Conservation (phyloP, 208 protist genomes). For the Leishmania amazonensis region DNA sequence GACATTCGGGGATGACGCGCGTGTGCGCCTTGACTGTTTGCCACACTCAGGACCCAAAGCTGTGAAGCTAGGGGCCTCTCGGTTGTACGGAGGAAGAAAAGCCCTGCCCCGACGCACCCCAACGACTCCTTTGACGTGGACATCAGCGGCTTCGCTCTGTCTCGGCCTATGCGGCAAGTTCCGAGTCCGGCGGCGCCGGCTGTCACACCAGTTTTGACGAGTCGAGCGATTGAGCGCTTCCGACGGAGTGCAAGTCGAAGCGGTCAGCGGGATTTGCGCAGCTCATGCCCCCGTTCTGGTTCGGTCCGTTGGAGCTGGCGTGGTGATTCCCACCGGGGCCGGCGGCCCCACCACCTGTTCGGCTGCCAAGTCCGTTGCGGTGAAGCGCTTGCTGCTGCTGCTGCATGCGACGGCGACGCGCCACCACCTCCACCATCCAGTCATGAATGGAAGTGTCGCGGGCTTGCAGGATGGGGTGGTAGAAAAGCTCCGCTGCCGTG, state of each 20-base stretch:
- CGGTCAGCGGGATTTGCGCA: slow-evolving; percentile 3
- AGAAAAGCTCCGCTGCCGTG: slow-evolving; percentile 48
- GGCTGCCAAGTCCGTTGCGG: slow-evolving; percentile 7
- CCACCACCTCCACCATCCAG: slow-evolving; percentile 50
- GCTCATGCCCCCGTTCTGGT: neutral
- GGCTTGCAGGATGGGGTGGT: slow-evolving; percentile 51
- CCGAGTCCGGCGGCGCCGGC: slow-evolving; percentile 3
- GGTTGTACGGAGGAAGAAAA: neutral
- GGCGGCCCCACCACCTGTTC: neutral
- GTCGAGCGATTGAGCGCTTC: slow-evolving; percentile 25
- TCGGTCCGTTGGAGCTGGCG: slow-evolving; percentile 6
- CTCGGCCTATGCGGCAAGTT: neutral
- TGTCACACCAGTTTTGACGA: slow-evolving; percentile 24
- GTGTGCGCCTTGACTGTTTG: neutral
- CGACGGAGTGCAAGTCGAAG: slow-evolving; percentile 32
- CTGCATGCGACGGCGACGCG: slow-evolving; percentile 31
- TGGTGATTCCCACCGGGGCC: slow-evolving; percentile 5
- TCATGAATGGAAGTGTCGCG: slow-evolving; percentile 41
- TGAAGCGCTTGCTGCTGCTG: slow-evolving; percentile 31
- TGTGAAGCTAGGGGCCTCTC: neutral
- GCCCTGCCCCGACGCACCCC: neutral
- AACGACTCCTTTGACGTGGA: neutral
- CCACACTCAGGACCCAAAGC: neutral
- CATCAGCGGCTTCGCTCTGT: neutral
- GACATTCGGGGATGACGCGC: neutral